Percentiles rank a stretch among this genome's conserved stretches.
Conservation (phyloP, 495 filamentous ascomycete genomes). For the Letharia columbiana region DNA sequence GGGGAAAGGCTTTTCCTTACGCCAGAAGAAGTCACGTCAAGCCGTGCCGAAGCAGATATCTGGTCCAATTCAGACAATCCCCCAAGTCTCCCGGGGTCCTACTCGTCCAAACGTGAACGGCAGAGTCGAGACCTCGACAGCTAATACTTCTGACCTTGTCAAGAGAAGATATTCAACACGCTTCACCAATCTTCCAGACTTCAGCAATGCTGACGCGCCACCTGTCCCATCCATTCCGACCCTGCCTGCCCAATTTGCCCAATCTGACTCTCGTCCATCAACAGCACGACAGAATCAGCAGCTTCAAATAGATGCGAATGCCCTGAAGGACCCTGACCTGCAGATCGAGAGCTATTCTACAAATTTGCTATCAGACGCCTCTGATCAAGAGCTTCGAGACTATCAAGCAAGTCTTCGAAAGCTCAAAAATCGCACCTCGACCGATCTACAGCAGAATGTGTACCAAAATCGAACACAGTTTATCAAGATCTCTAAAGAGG, state of each 20-base stretch:
- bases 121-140: conserved; percentile 14
- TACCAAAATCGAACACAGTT: conserved; percentile 98
- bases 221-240: conserved; percentile 55
- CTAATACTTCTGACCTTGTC: conserved; percentile 74
- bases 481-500: conserved; percentile 98
- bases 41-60: conserved; percentile 76
- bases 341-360: conserved; percentile 49
- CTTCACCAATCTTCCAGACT: conserved; percentile 71
- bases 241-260: conserved; percentile 43
- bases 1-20: conserved; percentile 73
- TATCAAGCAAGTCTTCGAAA: conserved; percentile 70
- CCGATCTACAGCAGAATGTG: conserved; percentile 89
- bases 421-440: conserved; percentile 72
- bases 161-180: conserved; percentile 89
- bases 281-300: conserved; percentile 33
- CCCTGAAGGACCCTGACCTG: conserved; percentile 71
- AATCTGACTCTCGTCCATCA: conserved; percentile 39
- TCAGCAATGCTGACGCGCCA: conserved; percentile 51
- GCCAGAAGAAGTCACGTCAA: conserved; percentile 68
- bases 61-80: conserved; percentile 39
- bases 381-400: conserved; percentile 84
- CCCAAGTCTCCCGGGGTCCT: conserved; percentile 26
- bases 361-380: conserved; percentile 64
- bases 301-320: conserved; percentile 58
- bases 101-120: conserved; percentile 18